Evolutionary conservation across 306 rosid species (phyloP).

Genomic region (Citrullus amarus): DNA sequence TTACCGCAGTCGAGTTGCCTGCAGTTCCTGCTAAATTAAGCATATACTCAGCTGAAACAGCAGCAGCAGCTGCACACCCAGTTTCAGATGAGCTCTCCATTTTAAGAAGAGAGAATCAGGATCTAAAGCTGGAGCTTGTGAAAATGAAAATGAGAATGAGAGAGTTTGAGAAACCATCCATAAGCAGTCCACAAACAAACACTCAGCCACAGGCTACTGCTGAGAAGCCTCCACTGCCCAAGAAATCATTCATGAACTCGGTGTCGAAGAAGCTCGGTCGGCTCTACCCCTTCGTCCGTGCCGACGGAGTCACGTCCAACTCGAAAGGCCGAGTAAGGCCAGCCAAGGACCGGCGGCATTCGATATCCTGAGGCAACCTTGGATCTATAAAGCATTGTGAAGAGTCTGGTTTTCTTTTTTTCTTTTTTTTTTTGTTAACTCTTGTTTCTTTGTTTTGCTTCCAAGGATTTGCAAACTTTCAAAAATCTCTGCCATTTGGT

Average conservation of each 20-base stretch:
- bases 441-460: background rate
- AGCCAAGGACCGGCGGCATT: conserved; percentile 69
- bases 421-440: background rate
- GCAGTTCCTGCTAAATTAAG: conserved; percentile 27
- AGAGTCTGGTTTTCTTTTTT: background rate
- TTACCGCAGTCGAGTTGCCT: conserved; percentile 31
- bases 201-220: conserved; percentile 22
- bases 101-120: conserved; percentile 58
- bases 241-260: conserved; percentile 57
- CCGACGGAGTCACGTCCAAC: conserved; percentile 34
- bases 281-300: conserved; percentile 64
- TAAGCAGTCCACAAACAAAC: conserved; percentile 35
- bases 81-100: conserved; percentile 46
- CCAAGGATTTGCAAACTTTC: background rate
- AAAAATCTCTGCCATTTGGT: background rate
- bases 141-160: conserved; percentile 63
- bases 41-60: conserved; percentile 38
- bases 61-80: conserved; percentile 20
- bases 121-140: conserved; percentile 58
- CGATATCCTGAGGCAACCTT: conserved; percentile 46
- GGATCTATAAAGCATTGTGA: background rate
- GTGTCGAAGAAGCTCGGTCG: conserved; percentile 58
- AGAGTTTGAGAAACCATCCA: conserved; percentile 47
- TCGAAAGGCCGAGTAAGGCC: conserved; percentile 43
- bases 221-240: conserved; percentile 64